Base-by-base conservation (phyloP, 768 basidiomycete genomes). In the Lenzites betulinus region DNA sequence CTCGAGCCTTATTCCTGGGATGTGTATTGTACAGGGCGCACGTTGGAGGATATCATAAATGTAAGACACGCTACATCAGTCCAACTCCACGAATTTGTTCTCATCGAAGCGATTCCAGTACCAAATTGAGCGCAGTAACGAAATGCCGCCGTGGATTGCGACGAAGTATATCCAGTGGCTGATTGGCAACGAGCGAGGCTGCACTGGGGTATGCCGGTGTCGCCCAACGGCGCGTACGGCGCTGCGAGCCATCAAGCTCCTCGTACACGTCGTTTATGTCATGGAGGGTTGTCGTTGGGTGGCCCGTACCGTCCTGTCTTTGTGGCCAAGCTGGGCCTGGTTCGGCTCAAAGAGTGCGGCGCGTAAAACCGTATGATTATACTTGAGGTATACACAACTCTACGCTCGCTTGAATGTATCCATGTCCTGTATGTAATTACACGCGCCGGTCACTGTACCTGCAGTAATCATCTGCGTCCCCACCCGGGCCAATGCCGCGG, bases 381-480 rank as follows among this genome's bases (percentile, higher is more conserved):
- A n/a, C n/a, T n/a, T n/a, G n/a, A n/a, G n/a, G n/a, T n/a, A n/a
- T n/a, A n/a, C n/a, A n/a, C n/a, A n/a, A n/a, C n/a, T n/a, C n/a
- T n/a, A n/a, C n/a, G n/a, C n/a, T n/a, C n/a, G n/a, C n/a, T n/a
- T n/a, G n/a, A n/a, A n/a, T n/a, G n/a, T n/a, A n/a, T n/a, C n/a
- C n/a, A n/a, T n/a, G n/a, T n/a, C n/a, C n/a, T n/a, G n/a, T n/a
- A n/a, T n/a, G n/a, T n/a, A n/a, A n/a, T n/a, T n/a, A n/a, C n/a
- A n/a, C n/a, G n/a, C n/a, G n/a, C n/a, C n/a, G n/a, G n/a, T n/a
- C 62, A 49, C 64, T 64, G 53, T 66, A 67, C 48, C 64, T 44
- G 46, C 66, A 66, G 28, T 64, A 67, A 16, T 59, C 46, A 9
- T 54, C n/a, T n/a, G n/a, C 62, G 30, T 54, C 47, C n/a, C 54